Evolutionary conservation across 2,329 filamentous ascomycete species (phyloP), one percentile per base, ranked within the genome.

Genomic region (Nannizziopsis barbatae): DNA sequence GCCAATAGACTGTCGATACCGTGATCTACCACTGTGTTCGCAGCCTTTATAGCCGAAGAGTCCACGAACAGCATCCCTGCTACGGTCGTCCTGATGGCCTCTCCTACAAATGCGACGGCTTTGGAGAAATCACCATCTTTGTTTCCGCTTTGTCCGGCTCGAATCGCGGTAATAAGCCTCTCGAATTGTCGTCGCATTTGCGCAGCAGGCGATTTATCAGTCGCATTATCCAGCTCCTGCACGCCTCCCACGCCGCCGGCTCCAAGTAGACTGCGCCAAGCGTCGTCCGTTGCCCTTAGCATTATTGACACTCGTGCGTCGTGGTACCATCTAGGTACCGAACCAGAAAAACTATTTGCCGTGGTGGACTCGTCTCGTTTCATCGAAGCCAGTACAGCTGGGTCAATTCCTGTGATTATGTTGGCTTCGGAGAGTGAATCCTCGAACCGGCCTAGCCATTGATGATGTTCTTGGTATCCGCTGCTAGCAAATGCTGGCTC

Each of bases 1-100:
- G 55, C 56, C 3, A 62, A 51, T 43, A 64, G 41, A 33, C 59
- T 61, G 48, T 63, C 60, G 1, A 62, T 52, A 2, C 60, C 61
- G 22, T 59, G 47, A 8, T 54, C 50, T 1, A 53, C 54, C 1
- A 62, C 52, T 1, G 54, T 32, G 39, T 55, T 52, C n/a, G 15
- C 47, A 2, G 52, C 30, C 40, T 56, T 51, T 1, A 62, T 49
- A n/a, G 43, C 52, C 14, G 50, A 44, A 1, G 37, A 45, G 18
- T 57, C 55, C 2, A 61, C 46, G 37, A 52, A 46, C 15, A 54
- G 32, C n/a, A 55, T 53, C 15, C 54, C 47, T 1, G 60, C 54
- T 15, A 62, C 44, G n/a, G 46, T 35, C 11, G 14, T 35, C 17
- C 45, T 33, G 47, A 57, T 50, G n/a, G 14, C 31, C 17, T 27